A percentile compares a stretch with the other conserved stretches of the same genome.
phyloP scores from a whole-genome alignment of 176 grass and related monocot species.

The Alloteropsis semialata region DNA sequence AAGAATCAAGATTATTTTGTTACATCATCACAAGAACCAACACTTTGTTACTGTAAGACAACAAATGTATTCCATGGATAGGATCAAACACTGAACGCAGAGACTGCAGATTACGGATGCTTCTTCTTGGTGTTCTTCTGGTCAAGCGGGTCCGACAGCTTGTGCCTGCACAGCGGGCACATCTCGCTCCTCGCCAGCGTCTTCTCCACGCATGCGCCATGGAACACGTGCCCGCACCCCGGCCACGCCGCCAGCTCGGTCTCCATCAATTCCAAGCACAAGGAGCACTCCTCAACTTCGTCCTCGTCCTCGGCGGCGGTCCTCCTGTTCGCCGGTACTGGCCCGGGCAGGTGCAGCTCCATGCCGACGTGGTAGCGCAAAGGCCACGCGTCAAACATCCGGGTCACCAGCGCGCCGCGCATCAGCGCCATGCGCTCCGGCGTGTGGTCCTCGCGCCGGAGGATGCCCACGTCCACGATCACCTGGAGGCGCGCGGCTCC shows the following conservation, averaged over 20 bases:
- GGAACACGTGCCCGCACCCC: conserved; percentile 12
- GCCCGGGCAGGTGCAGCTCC: conserved; percentile 23
- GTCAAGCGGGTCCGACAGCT: neutral
- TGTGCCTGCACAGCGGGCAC: conserved; percentile 23
- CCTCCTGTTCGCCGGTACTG: neutral
- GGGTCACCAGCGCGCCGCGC: neutral
- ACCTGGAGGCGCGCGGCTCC: neutral
- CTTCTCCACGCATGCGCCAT: conserved; percentile 16
- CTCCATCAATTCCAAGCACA: conserved; percentile 15
- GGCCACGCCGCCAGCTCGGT: conserved; percentile 19
- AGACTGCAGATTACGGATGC: neutral
- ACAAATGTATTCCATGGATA: too few relatives aligned
- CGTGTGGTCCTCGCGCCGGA: neutral
- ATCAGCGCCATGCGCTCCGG: neutral
- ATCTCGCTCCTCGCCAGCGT: neutral
- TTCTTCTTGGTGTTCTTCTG: neutral
- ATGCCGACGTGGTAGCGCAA: neutral
- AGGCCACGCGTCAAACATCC: neutral
- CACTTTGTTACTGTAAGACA: too few relatives aligned
- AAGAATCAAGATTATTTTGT: neutral
- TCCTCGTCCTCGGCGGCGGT: neutral
- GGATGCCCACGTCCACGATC: conserved; percentile 23
- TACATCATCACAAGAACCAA: too few relatives aligned
- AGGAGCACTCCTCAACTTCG: neutral
- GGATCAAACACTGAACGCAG: too few relatives aligned